Conservation (phyloP, 2,329 filamentous ascomycete genomes). For the Mariannaea elegans region DNA sequence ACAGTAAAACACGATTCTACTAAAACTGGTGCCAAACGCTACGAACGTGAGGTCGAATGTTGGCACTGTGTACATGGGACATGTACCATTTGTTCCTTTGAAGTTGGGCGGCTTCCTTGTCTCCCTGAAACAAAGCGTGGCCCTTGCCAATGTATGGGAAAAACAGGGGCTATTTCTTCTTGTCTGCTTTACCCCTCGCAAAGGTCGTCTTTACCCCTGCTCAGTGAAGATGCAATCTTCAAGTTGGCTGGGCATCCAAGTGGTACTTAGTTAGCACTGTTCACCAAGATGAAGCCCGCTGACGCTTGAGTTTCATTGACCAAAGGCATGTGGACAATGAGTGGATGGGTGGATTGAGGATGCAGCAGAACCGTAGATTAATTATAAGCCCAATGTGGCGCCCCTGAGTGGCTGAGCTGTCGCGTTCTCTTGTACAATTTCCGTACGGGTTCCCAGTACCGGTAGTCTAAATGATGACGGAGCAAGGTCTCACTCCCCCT, state of each 20-base stretch:
- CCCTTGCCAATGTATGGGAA: slow-evolving; percentile 13
- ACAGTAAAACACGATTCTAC: no score
- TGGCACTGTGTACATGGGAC: slow-evolving; percentile 4
- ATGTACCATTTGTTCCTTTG: slow-evolving; percentile 4
- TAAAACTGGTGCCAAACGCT: slow-evolving; percentile 1
- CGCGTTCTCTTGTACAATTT: slow-evolving; percentile 7
- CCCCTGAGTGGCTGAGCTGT: slow-evolving; percentile 10
- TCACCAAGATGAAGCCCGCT: background rate
- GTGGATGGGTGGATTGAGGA: no score
- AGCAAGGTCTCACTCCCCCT: slow-evolving; percentile 7
- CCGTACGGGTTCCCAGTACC: no score
- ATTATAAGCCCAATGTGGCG: background rate
- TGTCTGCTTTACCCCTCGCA: no score
- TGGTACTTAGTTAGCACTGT: background rate
- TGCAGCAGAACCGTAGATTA: background rate
- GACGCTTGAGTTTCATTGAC: background rate
- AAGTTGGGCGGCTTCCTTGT: slow-evolving; percentile 13
- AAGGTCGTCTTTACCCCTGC: background rate
- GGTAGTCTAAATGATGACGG: slow-evolving; percentile 13
- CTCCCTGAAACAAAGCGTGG: slow-evolving; percentile 20
- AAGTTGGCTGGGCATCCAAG: background rate
- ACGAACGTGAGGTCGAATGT: background rate
- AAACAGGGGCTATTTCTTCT: background rate
- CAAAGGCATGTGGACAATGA: no score
- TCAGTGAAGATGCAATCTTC: background rate